Base-by-base conservation (phyloP, 345 rosid species). In the Rhodomyrtus tomentosa region DNA sequence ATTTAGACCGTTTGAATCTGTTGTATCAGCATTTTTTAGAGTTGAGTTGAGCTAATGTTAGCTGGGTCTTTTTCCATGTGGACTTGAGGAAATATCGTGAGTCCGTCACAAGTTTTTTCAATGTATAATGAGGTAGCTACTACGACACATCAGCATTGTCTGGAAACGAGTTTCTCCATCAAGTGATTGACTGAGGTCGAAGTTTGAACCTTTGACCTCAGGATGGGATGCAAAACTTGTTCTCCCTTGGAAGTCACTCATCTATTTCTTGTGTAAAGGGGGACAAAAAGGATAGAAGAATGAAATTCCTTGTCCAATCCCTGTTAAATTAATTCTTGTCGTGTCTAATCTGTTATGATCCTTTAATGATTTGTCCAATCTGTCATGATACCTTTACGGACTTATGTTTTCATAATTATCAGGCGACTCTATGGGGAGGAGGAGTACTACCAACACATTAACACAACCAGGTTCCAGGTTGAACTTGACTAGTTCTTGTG, bases 381-480 rank as follows among this genome's bases (percentile, higher is more conserved):
- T 50, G 54, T 9, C 56, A 51, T 49, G 1, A 10, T 59, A 40
- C 12, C 54, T 27, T 20, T 49, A 14, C 32, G 55, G 81, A 48
- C 81, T 83, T 8, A 48, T 52, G 11, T 53, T 83, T 32, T 29
- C 32, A 55, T 81, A 82, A 85, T 85, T 85, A 85, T 53, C 98
- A 94, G 96, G 93, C 74, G 74, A 84, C 88, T 93, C 54, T 96
- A 96, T 55, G 95, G 88, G 55, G 92, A 92, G 87, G 95, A 90
- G 84, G 90, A 86, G 45, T 95, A 93, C 87, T 90, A 87, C 84
- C 84, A 88, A 84, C 80, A 82, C 55, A 87, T 91, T 68, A 86
- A 83, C 50, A 86, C 85, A 84, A 87, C 90, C 84, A 87, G 93
- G 68, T 68, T 68, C 45, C 76, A 68, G 24, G 76, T 32, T 68